phyloP scores from a whole-genome alignment of 495 filamentous ascomycete species.

The Letharia lupina region DNA sequence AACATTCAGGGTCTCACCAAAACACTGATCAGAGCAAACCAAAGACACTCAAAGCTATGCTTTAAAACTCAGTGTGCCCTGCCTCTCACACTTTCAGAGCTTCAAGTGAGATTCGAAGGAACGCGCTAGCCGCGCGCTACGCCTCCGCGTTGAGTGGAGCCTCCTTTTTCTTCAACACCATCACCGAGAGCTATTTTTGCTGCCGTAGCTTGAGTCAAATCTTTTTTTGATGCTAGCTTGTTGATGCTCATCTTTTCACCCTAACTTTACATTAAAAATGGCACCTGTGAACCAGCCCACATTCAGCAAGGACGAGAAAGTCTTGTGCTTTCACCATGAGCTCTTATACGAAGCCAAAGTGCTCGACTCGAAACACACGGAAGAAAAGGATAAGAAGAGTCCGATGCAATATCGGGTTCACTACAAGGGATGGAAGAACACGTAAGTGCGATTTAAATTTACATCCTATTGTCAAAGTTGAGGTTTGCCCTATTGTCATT shows the following conservation, averaged over 20 bases:
- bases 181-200: background rate
- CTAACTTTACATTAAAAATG: slow-evolving; percentile 37
- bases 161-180: background rate
- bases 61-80: background rate
- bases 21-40: background rate
- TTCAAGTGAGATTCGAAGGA: background rate
- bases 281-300: slow-evolving; percentile 51
- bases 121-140: slow-evolving; percentile 14
- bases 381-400: slow-evolving; percentile 62
- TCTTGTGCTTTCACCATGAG: slow-evolving; percentile 93
- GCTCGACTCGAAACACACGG: slow-evolving; percentile 58
- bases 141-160: background rate
- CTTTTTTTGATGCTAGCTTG: background rate
- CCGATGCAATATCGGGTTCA: slow-evolving; percentile 82
- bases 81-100: background rate
- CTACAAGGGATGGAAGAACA: slow-evolving; percentile 99
- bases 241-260: background rate
- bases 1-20: background rate
- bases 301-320: slow-evolving; percentile 83
- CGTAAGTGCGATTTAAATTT: slow-evolving; percentile 46
- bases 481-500: background rate
- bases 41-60: background rate
- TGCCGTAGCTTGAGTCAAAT: background rate
- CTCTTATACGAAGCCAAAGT: slow-evolving; percentile 97
- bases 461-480: slow-evolving; percentile 11